Evolutionary conservation across 176 grass and related monocot species (phyloP), one percentile per base, ranked within the genome.

Genomic region (Triticum urartu): DNA sequence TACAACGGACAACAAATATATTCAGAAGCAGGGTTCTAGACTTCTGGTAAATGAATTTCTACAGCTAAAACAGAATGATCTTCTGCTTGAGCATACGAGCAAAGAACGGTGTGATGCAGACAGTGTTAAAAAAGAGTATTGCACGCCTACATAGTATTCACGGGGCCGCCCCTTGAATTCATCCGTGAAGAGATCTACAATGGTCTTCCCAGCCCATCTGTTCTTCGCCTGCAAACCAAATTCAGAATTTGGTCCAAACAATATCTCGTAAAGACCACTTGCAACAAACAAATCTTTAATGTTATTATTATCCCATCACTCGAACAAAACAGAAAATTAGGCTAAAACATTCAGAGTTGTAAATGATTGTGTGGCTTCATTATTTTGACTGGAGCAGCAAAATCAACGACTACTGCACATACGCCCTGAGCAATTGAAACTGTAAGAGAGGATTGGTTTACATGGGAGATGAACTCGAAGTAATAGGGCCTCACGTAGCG

Each of bases 391-490:
- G 60, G 28, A 77, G 1, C 18, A 84, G 11, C 7, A 15, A 42
- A 40, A 86, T 85, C 20, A 0, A 81, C 6, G 3, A 61, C 59
- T 61, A 18, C 7, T 81, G 26, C 21, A 78, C 64, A 48, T 36
- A 43, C 62, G 15, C 43, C 59, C 66, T 20, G 15, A 81, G 5
- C 43, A 56, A 73, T 7, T 60, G 33, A 58, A 54, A 65, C 21
- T 45, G 18, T 2, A 61, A 42, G 64, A 72, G 65, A 77, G 9
- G 33, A 0, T 38, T 24, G 68, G 14, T 21, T 90, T 91, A 99
- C 94, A 89, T 96, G 94, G 64, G 92, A 95, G 35, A 99, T 93
- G 85, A 99, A 96, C 85, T 99, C 92, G 74, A 99, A 99, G 92
- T 96, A 90, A 83, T 96, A 99, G 30, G 97, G 94, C 72, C 88